A percentile compares a stretch with the other conserved stretches of the same genome.
Conservation (phyloP, 805 yeast species). For the Yamadazyma scolyti region DNA sequence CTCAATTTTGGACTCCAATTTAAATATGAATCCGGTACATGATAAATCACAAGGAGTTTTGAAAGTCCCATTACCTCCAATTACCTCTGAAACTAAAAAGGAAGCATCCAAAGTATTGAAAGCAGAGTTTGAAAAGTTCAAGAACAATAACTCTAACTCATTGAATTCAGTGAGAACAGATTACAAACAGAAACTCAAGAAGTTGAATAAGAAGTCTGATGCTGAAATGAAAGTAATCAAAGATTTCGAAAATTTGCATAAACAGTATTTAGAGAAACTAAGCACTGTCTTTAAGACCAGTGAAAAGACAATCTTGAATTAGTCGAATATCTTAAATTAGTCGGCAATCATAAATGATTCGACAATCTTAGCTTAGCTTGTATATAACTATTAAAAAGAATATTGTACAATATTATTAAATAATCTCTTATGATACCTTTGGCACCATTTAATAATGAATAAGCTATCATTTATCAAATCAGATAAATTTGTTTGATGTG, state of each 20-base stretch:
- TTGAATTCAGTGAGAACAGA: conserved; percentile 40
- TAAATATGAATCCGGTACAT: conserved; percentile 77
- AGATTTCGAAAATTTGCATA: conserved; percentile 68
- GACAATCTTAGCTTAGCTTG: background rate
- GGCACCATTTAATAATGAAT: conserved; percentile 72
- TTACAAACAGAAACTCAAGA: conserved; percentile 56
- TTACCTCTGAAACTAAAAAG: conserved; percentile 63
- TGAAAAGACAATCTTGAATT: conserved; percentile 46
- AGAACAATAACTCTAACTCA: conserved; percentile 50
- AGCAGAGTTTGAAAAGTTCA: conserved; percentile 59
- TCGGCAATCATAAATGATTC: conserved; percentile 1
- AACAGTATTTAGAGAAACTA: conserved; percentile 57
- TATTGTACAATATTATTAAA: conserved; percentile 53
- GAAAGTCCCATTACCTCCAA: conserved; percentile 70
- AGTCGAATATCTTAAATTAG: no score
- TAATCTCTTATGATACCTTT: conserved; percentile 61
- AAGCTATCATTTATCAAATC: conserved; percentile 59
- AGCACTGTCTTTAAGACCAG: conserved; percentile 52
- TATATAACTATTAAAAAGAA: conserved; percentile 7
- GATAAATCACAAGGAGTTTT: conserved; percentile 61
- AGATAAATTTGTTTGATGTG: conserved; percentile 50
- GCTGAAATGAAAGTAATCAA: conserved; percentile 52
- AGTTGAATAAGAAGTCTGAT: conserved; percentile 46
- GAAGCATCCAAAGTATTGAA: conserved; percentile 60
- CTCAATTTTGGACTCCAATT: conserved; percentile 61